These are phyloP conservation scores for Gloeophyllum trabeum DNA, from an alignment of 768 basidiomycete genomes.

Conservation along the genomic window DNA sequence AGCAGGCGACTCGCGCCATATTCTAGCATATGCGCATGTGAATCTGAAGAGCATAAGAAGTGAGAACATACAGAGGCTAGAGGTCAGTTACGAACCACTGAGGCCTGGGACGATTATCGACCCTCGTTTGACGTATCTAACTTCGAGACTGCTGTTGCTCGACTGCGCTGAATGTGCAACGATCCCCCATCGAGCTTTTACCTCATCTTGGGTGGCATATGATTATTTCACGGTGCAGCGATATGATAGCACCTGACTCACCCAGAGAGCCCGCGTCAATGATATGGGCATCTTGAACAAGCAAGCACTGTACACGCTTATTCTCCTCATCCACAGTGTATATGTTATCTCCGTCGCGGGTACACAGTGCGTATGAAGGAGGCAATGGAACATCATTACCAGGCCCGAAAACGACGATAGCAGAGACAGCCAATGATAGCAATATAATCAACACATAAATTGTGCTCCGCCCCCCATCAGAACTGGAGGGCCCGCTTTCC, in stretches of 20 bases:
- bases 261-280: constrained; percentile 29
- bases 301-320: constrained; percentile 48
- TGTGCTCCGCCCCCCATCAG: no score
- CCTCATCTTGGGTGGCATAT: background rate
- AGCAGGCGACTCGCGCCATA: constrained; percentile 61
- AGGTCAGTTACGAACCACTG: constrained; percentile 35
- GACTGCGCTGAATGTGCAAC: background rate
- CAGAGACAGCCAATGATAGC: no score
- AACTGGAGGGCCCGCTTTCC: no score
- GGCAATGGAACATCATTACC: no score
- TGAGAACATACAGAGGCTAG: background rate
- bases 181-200: background rate
- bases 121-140: constrained; percentile 40
- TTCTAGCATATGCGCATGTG: constrained; percentile 70
- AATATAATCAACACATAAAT: no score
- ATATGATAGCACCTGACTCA: background rate
- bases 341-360: constrained; percentile 34
- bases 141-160: constrained; percentile 11
- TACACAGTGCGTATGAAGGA: constrained; percentile 51
- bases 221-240: background rate
- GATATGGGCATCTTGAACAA: constrained; percentile 40
- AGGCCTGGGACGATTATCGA: constrained; percentile 65
- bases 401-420: no score
- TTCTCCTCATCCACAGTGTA: constrained; percentile 57
- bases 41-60: constrained; percentile 33